Conservation (phyloP, 441 rosid species). For the Bocquillonia castaneifolia region DNA sequence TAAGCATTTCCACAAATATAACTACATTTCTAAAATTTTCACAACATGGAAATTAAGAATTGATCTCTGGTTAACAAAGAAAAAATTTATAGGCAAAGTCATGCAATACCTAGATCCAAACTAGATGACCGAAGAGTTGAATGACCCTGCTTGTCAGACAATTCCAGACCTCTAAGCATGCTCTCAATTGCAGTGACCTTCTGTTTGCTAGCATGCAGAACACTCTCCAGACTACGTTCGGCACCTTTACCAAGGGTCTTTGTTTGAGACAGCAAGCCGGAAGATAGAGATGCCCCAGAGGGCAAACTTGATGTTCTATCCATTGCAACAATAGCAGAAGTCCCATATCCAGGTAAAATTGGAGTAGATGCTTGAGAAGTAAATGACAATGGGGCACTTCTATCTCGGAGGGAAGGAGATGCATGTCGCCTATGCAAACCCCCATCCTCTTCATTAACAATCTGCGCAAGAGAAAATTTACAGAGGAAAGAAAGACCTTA, state of each 20-base stretch:
- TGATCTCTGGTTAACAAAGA: not conserved
- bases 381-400: conserved; percentile 59
- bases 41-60: conserved; percentile 5
- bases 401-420: conserved; percentile 90
- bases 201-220: conserved; percentile 96
- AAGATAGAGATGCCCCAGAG: conserved; percentile 68
- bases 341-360: conserved; percentile 78
- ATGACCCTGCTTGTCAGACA: conserved; percentile 75
- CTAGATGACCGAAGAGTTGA: conserved; percentile 77
- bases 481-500: not conserved
- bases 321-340: conserved; percentile 96
- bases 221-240: conserved; percentile 92
- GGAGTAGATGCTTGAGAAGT: conserved; percentile 52
- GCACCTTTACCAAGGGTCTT: conserved; percentile 63
- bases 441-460: conserved; percentile 95
- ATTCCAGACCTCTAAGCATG: conserved; percentile 92
- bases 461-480: conserved; percentile 32
- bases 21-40: conserved; percentile 19
- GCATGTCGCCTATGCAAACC: conserved; percentile 92
- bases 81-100: conserved; percentile 24
- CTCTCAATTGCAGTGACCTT: conserved; percentile 98
- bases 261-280: conserved; percentile 75
- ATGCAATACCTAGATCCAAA: conserved; percentile 92
- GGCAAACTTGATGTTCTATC: conserved; percentile 82
- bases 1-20: conserved; percentile 15